Evolutionary conservation across 306 rosid genomes (phyloP).

Genomic region (Prosopis cineraria): DNA sequence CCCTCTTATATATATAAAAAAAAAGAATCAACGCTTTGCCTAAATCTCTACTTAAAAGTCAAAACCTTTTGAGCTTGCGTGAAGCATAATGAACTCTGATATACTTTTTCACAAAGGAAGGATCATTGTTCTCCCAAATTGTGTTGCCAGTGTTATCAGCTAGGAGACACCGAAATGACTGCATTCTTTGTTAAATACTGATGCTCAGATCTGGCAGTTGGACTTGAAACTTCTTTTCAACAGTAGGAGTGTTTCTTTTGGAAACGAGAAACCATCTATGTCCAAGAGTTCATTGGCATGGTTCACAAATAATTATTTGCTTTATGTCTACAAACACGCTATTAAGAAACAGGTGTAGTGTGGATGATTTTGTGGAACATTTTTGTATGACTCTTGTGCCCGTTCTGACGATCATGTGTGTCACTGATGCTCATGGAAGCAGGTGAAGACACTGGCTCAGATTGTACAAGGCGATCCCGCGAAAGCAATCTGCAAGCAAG

Average conservation of each 20-base stretch:
- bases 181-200: not conserved
- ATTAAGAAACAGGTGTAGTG: not conserved
- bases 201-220: not conserved
- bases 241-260: not conserved
- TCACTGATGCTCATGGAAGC: not conserved
- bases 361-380: not conserved
- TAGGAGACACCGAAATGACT: too few relatives aligned
- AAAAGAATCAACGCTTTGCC: not conserved
- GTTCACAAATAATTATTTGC: not conserved
- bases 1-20: too few relatives aligned
- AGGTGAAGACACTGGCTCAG: slow-evolving; percentile 66
- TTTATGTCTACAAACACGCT: too few relatives aligned
- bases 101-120: too few relatives aligned
- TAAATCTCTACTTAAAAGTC: not conserved
- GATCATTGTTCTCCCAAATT: not conserved
- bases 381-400: not conserved
- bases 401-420: not conserved
- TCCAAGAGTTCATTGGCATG: not conserved
- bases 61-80: too few relatives aligned
- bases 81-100: too few relatives aligned
- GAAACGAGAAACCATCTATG: not conserved
- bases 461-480: slow-evolving; percentile 73
- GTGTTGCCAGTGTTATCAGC: too few relatives aligned
- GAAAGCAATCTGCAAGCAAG: slow-evolving; percentile 71
- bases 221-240: not conserved